These are phyloP conservation scores for Sugiyamaella neomexicana DNA, from an alignment of 1,139 yeast species.

Conservation along the genomic window DNA sequence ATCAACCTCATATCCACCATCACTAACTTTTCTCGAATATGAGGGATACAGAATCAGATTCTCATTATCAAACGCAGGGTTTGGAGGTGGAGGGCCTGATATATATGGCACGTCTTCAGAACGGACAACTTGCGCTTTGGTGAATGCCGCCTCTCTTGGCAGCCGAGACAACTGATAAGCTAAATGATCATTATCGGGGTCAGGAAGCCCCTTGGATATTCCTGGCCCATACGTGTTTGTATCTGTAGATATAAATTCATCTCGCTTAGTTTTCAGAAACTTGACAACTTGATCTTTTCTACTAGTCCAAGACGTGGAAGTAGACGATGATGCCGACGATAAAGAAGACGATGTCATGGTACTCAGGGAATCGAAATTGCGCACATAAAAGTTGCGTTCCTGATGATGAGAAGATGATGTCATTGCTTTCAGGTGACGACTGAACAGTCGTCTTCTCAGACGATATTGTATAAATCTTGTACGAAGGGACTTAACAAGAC, in stretches of 20 bases:
- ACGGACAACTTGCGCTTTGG: slow-evolving; percentile 8
- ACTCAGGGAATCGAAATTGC: background rate
- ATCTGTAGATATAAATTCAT: slow-evolving; percentile 26
- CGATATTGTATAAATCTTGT: slow-evolving; percentile 5
- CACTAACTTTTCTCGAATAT: slow-evolving; percentile 50
- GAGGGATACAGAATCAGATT: slow-evolving; percentile 58
- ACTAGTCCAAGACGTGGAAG: slow-evolving; percentile 7
- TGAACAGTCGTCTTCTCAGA: slow-evolving; percentile 1
- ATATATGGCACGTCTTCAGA: slow-evolving; percentile 5
- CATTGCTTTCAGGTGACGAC: slow-evolving; percentile 3
- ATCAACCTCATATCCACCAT: slow-evolving; percentile 50
- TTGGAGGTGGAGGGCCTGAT: slow-evolving; percentile 11
- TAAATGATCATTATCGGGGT: slow-evolving; percentile 25
- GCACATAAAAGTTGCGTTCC: background rate
- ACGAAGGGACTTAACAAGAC: slow-evolving; percentile 2
- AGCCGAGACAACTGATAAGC: slow-evolving; percentile 11
- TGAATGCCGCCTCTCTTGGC: slow-evolving; percentile 8
- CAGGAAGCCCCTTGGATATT: slow-evolving; percentile 13
- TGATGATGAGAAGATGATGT: slow-evolving; percentile 3
- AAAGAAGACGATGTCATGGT: background rate
- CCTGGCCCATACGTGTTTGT: slow-evolving; percentile 10
- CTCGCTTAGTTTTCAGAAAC: slow-evolving; percentile 29
- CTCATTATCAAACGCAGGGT: slow-evolving; percentile 33
- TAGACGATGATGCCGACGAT: background rate
- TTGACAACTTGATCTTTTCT: slow-evolving; percentile 23